These are phyloP conservation scores for Aspergillus asperescens DNA, from an alignment of 495 filamentous ascomycete species.

Conservation along the genomic window DNA sequence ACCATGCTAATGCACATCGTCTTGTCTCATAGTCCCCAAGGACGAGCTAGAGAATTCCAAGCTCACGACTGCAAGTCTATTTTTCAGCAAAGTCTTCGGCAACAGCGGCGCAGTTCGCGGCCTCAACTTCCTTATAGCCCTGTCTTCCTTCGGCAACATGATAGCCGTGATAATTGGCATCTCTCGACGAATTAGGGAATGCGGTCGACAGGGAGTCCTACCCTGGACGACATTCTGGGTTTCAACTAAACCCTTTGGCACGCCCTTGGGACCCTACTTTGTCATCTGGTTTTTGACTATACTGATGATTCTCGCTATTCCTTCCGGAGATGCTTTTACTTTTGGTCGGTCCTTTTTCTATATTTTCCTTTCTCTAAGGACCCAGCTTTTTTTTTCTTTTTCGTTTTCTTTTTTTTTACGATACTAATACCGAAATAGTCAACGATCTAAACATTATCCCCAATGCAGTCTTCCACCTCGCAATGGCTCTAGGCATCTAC, in stretches of 20 bases:
- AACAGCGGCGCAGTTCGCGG: constrained; percentile 40
- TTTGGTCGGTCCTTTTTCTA: too few species aligned
- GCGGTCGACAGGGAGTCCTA: constrained; percentile 61
- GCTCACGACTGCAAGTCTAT: constrained; percentile 50
- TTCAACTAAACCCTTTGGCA: constrained; percentile 57
- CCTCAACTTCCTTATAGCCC: constrained; percentile 55
- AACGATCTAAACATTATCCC: constrained; percentile 52
- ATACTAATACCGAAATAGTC: too few species aligned
- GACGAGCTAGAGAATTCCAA: constrained; percentile 46
- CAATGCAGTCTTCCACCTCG: constrained; percentile 44
- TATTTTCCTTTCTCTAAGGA: background rate
- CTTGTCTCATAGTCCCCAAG: constrained; percentile 50
- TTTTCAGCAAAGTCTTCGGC: constrained; percentile 59
- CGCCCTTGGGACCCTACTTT: constrained; percentile 53
- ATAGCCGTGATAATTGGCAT: constrained; percentile 53
- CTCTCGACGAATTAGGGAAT: constrained; percentile 57
- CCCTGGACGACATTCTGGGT: constrained; percentile 60
- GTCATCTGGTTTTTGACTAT: constrained; percentile 54
- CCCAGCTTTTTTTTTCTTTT: too few species aligned
- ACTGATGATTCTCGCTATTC: constrained; percentile 60
- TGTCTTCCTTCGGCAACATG: constrained; percentile 60
- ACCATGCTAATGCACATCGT: too few species aligned
- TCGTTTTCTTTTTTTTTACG: too few species aligned
- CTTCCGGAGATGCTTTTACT: constrained; percentile 63
- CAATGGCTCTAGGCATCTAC: constrained; percentile 49